A percentile compares a stretch with the other conserved stretches of the same genome.
phyloP scores from a whole-genome alignment of 768 basidiomycete species.

The Leccinum uliginosum region DNA sequence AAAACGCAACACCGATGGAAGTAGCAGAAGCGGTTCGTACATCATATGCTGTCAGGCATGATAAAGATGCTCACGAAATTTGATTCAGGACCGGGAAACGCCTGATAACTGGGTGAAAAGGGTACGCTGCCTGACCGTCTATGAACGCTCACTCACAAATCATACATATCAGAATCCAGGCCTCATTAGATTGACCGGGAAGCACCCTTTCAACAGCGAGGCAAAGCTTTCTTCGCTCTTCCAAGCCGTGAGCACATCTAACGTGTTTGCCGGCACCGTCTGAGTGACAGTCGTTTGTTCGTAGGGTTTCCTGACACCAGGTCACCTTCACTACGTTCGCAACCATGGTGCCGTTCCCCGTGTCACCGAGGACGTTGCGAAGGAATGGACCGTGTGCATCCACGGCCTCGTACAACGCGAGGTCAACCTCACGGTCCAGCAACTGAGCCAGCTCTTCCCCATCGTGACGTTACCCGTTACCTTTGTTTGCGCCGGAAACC shows the following conservation, averaged over 20 bases:
- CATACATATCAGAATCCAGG: conserved; percentile 24
- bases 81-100: conserved; percentile 30
- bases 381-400: conserved; percentile 44
- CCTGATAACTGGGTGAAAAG: conserved; percentile 41
- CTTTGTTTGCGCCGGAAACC: conserved; percentile 60
- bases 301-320: conserved; percentile 53
- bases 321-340: conserved; percentile 53
- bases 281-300: not conserved
- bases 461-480: conserved; percentile 58
- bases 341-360: conserved; percentile 59
- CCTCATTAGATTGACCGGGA: conserved; percentile 51
- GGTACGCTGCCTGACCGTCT: conserved; percentile 8
- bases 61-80: not conserved
- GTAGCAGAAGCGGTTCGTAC: conserved; percentile 24
- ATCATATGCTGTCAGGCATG: not conserved
- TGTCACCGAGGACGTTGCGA: conserved; percentile 33
- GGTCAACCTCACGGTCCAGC: conserved; percentile 38
- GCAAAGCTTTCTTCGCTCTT: conserved; percentile 43
- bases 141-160: not conserved
- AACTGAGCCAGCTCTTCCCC: conserved; percentile 43
- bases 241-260: conserved; percentile 25
- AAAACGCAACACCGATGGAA: conserved; percentile 17
- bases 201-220: conserved; percentile 62
- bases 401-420: conserved; percentile 34
- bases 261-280: not conserved